Evolutionary conservation across 164 flowering plant genomes (phyloP), one percentile per base, ranked within the genome.

Genomic region (Protea cynaroides): DNA sequence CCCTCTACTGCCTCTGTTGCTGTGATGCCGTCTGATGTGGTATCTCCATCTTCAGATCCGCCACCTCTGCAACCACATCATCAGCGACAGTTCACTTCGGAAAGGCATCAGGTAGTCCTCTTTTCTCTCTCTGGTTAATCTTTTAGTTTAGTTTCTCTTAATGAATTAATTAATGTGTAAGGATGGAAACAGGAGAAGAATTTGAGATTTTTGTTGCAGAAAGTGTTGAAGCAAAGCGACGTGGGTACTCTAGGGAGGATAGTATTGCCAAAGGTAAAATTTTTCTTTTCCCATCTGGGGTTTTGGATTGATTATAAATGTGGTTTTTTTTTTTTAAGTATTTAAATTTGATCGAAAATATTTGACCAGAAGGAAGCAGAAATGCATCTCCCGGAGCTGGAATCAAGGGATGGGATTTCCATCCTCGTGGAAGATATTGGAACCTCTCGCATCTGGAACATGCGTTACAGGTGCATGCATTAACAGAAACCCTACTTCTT

Each of bases 231-330:
- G 82, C 99, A 95, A 71, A 95, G 99, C 71, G 98, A 95, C 69
- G 99, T 95, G 68, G 98, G 99, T 17, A 92, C 80, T 71, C 92
- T 95, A n/a, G 98, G 99, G 59, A 84, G 99, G 67, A 95, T 95
- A 46, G 99, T 95, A n/a, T 74, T 95, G 72, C 99, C 99, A 17
- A 95, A 95, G 61, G 99, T 95, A 82, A 82, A 29, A 11, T 56
- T 15, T 14, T 34, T 59, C 59, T 34, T 54, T 29, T 25, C 23
- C 51, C 56, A 38, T 44, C 34, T 29, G 4, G 17, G 25, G n/a
- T 54, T 24, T 29, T 15, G 46, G 13, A 2, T 40, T 40, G 46
- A 40, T 40, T 2, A 12, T 29, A 1, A 29, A 29, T 29, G 34
- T 29, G 34, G 34, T 1, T 29, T 29, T 29, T 29, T 3, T 40